phyloP scores from a whole-genome alignment of 2,329 filamentous ascomycete genomes.

The Clonostachys rhizophaga region DNA sequence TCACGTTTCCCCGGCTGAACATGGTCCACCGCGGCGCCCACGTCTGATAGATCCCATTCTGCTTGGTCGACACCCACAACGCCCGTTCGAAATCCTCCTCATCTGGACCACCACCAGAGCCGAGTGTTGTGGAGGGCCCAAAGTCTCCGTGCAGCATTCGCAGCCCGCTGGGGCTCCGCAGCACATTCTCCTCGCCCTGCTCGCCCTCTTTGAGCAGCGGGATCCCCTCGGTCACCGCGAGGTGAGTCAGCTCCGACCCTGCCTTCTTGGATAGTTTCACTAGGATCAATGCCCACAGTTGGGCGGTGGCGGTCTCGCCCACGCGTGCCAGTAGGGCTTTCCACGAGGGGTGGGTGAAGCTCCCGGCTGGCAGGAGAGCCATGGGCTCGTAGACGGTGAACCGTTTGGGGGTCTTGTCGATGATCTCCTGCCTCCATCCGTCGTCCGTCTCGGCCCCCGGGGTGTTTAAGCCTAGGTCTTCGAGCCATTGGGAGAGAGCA shows the following conservation, averaged over 20 bases:
- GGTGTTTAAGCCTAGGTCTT: neutral
- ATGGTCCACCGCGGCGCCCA: conserved; percentile 92
- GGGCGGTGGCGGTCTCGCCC: conserved; percentile 8
- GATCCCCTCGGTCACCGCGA: conserved; percentile 59
- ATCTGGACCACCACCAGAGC: neutral
- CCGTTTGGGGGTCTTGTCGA: conserved; percentile 44
- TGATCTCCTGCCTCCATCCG: conserved; percentile 18
- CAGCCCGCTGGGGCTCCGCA: conserved; percentile 69
- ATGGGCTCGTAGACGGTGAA: conserved; percentile 60
- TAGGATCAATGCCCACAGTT: conserved; percentile 47
- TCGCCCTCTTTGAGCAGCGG: conserved; percentile 33
- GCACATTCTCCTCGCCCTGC: conserved; percentile 52
- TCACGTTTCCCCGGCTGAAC: conserved; percentile 89
- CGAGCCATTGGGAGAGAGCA: conserved; percentile 21
- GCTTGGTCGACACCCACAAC: conserved; percentile 74
- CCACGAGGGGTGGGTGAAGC: conserved; percentile 43
- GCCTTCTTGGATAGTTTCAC: conserved; percentile 33
- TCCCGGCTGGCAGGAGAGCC: conserved; percentile 54
- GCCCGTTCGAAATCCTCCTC: conserved; percentile 57
- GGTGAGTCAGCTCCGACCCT: conserved; percentile 39
- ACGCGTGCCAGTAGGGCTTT: conserved; percentile 18
- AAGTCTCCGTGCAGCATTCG: conserved; percentile 71
- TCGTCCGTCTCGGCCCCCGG: neutral
- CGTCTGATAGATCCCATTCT: conserved; percentile 75
- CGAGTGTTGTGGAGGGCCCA: conserved; percentile 36